Percentiles rank a stretch among this genome's conserved stretches.
Evolutionary conservation across 805 yeast genomes (phyloP).

Genomic region (Yarrowia porcina): DNA sequence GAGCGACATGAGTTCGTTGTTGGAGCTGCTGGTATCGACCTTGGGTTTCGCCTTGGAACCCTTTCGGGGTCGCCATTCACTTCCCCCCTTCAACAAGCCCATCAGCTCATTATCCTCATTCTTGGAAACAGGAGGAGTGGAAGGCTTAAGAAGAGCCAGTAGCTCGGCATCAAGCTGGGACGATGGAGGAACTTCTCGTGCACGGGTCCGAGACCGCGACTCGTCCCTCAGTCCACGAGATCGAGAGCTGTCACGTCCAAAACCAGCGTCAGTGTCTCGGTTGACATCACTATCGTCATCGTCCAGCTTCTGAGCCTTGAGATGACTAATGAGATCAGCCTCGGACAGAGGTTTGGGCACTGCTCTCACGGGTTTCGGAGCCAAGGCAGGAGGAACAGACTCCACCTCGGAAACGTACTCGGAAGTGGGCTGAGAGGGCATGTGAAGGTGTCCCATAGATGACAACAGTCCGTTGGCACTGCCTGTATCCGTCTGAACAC

Average conservation of each 20-base stretch:
- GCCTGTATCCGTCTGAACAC: not conserved
- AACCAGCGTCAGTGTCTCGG: not conserved
- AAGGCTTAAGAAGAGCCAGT: conserved; percentile 4
- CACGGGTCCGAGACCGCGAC: not conserved
- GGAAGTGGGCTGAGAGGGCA: conserved; percentile 6
- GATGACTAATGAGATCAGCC: conserved; percentile 9
- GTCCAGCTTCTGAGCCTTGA: not conserved
- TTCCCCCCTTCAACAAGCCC: conserved; percentile 14
- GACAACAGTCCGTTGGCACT: not conserved
- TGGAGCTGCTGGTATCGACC: not conserved
- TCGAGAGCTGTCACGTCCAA: not conserved
- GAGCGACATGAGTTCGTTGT: conserved; percentile 8
- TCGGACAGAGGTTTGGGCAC: conserved; percentile 1
- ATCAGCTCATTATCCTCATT: conserved; percentile 1
- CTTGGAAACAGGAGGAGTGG: not conserved
- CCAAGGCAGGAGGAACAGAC: not conserved
- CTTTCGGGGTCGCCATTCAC: not conserved
- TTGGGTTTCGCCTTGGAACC: not conserved
- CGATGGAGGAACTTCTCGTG: not conserved
- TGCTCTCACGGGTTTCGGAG: not conserved
- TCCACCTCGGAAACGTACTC: conserved; percentile 19
- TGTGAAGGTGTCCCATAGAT: not conserved
- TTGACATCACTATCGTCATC: not conserved
- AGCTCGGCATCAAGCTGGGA: not conserved
- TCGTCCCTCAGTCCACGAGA: not conserved